A percentile compares a stretch with the other conserved stretches of the same genome.
phyloP scores from a whole-genome alignment of 2,329 filamentous ascomycete species.

The Elsinoe necatrix region DNA sequence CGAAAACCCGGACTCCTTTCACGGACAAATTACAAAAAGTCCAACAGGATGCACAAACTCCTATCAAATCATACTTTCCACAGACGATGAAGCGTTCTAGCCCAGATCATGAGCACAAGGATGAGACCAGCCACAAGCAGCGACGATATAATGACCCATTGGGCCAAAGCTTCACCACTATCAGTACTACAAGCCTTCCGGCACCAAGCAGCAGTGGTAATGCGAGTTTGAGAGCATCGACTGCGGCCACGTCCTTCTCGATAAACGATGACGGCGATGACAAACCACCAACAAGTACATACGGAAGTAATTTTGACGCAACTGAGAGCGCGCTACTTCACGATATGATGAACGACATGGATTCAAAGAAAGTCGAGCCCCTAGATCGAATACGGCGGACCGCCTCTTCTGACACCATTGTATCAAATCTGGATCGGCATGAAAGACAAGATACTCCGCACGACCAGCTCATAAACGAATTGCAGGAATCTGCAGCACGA shows the following conservation, averaged over 20 bases:
- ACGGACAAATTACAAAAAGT: background rate
- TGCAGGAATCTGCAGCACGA: background rate
- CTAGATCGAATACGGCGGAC: background rate
- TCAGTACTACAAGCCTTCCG: background rate
- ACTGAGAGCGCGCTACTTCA: background rate
- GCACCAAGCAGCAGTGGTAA: background rate
- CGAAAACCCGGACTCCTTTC: background rate
- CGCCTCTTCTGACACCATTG: background rate
- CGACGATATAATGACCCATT: background rate
- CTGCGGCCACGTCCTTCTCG: constrained; percentile 1
- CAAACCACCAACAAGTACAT: background rate
- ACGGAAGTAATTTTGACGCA: constrained; percentile 2
- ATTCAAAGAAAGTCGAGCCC: background rate
- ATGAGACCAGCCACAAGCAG: background rate
- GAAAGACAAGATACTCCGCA: background rate
- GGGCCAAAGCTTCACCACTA: background rate
- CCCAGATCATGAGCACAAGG: background rate
- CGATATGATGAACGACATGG: background rate
- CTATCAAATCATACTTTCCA: background rate
- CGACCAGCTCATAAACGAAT: constrained; percentile 1
- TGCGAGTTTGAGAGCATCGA: background rate
- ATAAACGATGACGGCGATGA: constrained; percentile 4
- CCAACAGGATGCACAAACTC: background rate
- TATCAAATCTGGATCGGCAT: background rate
- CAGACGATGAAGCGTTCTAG: background rate